Evolutionary conservation across 768 basidiomycete genomes (phyloP), one percentile per base, ranked within the genome.

Genomic region (Kwoniella mangroviensis): DNA sequence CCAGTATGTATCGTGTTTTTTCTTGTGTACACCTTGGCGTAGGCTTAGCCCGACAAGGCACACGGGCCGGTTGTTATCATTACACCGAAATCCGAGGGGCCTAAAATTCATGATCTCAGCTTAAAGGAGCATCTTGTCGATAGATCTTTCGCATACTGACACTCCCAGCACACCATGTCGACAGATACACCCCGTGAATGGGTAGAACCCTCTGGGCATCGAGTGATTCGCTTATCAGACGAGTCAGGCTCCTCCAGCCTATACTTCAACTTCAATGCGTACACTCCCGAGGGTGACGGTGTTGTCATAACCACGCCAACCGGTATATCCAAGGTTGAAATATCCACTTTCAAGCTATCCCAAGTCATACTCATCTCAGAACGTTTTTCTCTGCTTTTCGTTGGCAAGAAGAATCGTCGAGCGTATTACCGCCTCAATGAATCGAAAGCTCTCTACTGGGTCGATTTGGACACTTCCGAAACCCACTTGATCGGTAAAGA

Each of bases 231-330:
- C 4, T 22, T 70, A 19, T 59, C 69, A 19, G 57, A 70, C 10
- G 65, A 45, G 17, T 1, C 45, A 7, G 69, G 65, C 11, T 51
- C 49, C 11, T 61, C 55, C 7, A 59, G 43, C 22, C 51, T 70
- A 4, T 74, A 74, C 54, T 74, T 74, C 69, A 74, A 74, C 51
- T 70, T 67, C 67, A 64, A 70, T 45, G 66, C 53, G 28, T 74
- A 63, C 49, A 74, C 73, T 1, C 69, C 73, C 22, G 28, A 52
- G 3, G 73, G 73, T 2, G 73, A 74, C 45, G 68, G 51, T 43
- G 45, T 70, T 4, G 52, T 74, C 49, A 63, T 74, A 42, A 59
- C 57, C 17, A 71, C 65, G 24, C 69, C 65, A 7, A 68, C 41
- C 40, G 66, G 73, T 12, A 61, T 74, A 34, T 56, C 63, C 26